phyloP scores from a whole-genome alignment of 1,284 basidiomycete species.

The Austroboletus novae-zelandiae region DNA sequence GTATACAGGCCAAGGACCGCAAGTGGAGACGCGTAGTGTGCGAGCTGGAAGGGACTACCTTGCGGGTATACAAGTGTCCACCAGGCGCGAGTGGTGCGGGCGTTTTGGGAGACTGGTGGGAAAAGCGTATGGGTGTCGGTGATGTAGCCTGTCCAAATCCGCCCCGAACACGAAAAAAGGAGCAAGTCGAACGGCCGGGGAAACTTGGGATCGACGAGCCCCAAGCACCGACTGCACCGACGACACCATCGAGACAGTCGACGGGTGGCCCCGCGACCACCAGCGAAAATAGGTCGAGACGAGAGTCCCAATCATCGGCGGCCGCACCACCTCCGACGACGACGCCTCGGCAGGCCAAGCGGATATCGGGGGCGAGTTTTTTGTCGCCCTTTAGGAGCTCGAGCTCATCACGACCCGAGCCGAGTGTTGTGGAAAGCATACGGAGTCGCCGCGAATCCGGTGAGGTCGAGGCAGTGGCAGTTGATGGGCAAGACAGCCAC shows the following conservation, averaged over 20 bases:
- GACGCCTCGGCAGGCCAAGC: constrained; percentile 21
- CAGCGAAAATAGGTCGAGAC: constrained; percentile 6
- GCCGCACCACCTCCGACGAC: constrained; percentile 14
- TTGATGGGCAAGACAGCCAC: constrained; percentile 21
- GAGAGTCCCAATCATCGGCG: constrained; percentile 27
- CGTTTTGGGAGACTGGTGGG: constrained; percentile 70
- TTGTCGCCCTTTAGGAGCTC: constrained; percentile 29
- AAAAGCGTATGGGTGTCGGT: constrained; percentile 66
- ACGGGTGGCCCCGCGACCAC: constrained; percentile 1
- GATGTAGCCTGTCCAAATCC: constrained; percentile 40
- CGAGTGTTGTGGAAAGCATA: constrained; percentile 11
- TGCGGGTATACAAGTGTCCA: constrained; percentile 79
- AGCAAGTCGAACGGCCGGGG: constrained; percentile 22
- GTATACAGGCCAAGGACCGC: constrained; percentile 84
- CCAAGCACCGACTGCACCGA: neutral
- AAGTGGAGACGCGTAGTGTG: constrained; percentile 90
- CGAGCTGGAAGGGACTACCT: constrained; percentile 89
- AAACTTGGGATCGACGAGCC: constrained; percentile 24
- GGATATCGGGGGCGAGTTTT: constrained; percentile 24
- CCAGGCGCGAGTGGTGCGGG: constrained; percentile 47
- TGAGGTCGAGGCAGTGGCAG: constrained; percentile 25
- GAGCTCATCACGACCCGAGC: constrained; percentile 10
- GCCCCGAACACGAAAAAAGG: constrained; percentile 34
- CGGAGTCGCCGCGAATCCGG: constrained; percentile 15
- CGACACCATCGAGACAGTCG: constrained; percentile 3